These are phyloP conservation scores for Histomonas meleagridis DNA, from an alignment of 208 protist genomes.

Conservation along the genomic window DNA sequence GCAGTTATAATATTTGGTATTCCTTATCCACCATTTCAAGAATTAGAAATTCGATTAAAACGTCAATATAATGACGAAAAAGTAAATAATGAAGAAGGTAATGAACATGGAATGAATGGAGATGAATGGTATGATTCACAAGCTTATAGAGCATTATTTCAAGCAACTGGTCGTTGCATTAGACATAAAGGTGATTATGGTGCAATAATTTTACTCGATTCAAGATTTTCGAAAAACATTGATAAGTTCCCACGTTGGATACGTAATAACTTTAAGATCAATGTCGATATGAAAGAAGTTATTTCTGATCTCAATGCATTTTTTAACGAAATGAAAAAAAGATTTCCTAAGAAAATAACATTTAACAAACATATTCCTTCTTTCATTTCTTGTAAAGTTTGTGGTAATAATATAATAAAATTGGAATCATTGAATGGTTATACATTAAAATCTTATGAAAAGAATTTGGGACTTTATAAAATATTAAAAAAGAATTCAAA, in stretches of 20 bases:
- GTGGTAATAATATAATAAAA: too few relatives aligned
- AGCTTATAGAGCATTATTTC: background rate
- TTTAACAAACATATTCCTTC: too few relatives aligned
- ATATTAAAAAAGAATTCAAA: too few relatives aligned
- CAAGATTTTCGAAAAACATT: background rate
- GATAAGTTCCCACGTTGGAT: background rate
- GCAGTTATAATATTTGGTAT: background rate
- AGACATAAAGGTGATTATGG: background rate
- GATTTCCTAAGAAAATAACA: too few relatives aligned
- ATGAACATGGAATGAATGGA: background rate
- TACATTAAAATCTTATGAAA: too few relatives aligned
- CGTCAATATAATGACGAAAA: background rate
- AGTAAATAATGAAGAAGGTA: background rate
- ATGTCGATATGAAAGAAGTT: background rate
- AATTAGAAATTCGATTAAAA: background rate
- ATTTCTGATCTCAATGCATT: background rate
- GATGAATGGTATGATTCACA: constrained; percentile 29
- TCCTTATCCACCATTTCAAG: background rate
- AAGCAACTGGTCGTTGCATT: background rate
- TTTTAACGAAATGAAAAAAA: background rate
- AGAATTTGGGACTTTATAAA: too few relatives aligned
- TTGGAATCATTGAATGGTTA: too few relatives aligned
- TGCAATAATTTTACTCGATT: background rate
- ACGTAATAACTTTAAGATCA: background rate
- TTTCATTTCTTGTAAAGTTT: too few relatives aligned